These are phyloP conservation scores for Teunomyces cretensis DNA, from an alignment of 805 yeast genomes.

Conservation along the genomic window DNA sequence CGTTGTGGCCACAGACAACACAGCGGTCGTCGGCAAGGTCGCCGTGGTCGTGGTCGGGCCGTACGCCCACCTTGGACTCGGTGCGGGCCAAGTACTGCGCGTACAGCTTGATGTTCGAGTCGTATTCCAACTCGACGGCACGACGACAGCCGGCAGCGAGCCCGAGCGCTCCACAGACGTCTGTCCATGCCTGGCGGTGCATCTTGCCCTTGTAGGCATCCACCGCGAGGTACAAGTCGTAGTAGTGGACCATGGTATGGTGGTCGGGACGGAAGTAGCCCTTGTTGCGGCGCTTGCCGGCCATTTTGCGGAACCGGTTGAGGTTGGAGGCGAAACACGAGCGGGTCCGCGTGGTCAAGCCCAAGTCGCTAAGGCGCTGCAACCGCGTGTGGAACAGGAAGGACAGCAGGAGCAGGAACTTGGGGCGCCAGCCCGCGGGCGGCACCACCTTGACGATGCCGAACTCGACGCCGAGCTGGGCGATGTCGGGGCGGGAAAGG, in stretches of 20 bases:
- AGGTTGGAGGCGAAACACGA: slow-evolving; percentile 61
- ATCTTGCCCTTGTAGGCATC: slow-evolving; percentile 22
- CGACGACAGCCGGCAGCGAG: slow-evolving; percentile 12
- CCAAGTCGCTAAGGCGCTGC: slow-evolving; percentile 66
- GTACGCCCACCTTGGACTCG: too few relatives aligned
- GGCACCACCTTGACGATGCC: slow-evolving; percentile 57
- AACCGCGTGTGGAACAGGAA: slow-evolving; percentile 68
- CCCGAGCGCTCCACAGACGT: slow-evolving; percentile 14
- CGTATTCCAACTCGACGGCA: slow-evolving; percentile 24
- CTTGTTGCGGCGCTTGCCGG: slow-evolving; percentile 10
- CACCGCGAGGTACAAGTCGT: slow-evolving; percentile 39
- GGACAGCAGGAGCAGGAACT: slow-evolving; percentile 51
- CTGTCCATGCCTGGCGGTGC: background rate
- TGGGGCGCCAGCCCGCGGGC: slow-evolving; percentile 54
- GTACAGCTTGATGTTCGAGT: slow-evolving; percentile 26
- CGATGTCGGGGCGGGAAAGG: slow-evolving; percentile 40
- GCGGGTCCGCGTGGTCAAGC: slow-evolving; percentile 61
- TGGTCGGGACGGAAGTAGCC: slow-evolving; percentile 3
- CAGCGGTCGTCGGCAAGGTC: slow-evolving; percentile 38
- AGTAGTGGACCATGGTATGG: slow-evolving; percentile 25
- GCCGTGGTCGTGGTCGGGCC: slow-evolving; percentile 9
- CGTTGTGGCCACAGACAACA: slow-evolving; percentile 46
- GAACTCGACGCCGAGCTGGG: slow-evolving; percentile 42
- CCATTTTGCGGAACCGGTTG: slow-evolving; percentile 55
- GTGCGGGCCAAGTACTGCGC: slow-evolving; percentile 26